A percentile compares a stretch with the other conserved stretches of the same genome.
phyloP scores from a whole-genome alignment of 805 yeast genomes.

The Cyberlindnera sargentensis region DNA sequence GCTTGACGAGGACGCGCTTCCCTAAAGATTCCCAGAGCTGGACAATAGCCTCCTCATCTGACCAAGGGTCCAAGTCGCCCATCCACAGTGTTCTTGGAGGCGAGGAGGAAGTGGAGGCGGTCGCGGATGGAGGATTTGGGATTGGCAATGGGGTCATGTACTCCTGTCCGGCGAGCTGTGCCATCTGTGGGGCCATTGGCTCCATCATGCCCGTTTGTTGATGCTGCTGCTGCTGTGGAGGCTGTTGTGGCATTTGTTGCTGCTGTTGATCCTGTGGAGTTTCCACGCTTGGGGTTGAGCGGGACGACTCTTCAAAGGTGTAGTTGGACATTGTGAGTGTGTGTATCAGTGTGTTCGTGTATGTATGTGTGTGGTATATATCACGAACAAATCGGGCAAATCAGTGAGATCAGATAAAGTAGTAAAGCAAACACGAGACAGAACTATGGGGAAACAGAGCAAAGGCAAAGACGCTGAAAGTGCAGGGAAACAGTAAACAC shows the following conservation, averaged over 20 bases:
- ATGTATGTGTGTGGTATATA: too few species aligned
- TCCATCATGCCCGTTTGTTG: neutral
- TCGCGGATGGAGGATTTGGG: conserved; percentile 51
- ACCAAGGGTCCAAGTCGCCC: conserved; percentile 82
- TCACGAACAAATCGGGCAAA: neutral
- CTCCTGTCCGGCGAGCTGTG: conserved; percentile 21
- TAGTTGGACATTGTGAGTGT: too few species aligned
- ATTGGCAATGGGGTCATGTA: conserved; percentile 25
- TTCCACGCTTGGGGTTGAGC: neutral
- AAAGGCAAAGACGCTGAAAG: neutral
- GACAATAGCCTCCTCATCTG: conserved; percentile 55
- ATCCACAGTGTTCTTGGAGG: conserved; percentile 77
- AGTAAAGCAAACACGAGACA: neutral
- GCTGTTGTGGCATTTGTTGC: neutral
- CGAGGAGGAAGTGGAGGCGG: conserved; percentile 31
- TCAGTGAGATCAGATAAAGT: neutral
- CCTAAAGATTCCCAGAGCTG: conserved; percentile 54
- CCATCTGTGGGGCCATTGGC: conserved; percentile 12
- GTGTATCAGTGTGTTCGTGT: too few species aligned
- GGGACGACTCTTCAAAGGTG: neutral
- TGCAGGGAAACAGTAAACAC: neutral
- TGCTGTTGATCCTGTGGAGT: neutral
- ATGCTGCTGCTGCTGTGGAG: neutral
- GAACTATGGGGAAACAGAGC: neutral
- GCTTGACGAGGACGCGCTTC: conserved; percentile 55